These are phyloP conservation scores for Pseudogymnoascus sp. DNA, from an alignment of 2,329 filamentous ascomycete genomes.

Conservation along the genomic window DNA sequence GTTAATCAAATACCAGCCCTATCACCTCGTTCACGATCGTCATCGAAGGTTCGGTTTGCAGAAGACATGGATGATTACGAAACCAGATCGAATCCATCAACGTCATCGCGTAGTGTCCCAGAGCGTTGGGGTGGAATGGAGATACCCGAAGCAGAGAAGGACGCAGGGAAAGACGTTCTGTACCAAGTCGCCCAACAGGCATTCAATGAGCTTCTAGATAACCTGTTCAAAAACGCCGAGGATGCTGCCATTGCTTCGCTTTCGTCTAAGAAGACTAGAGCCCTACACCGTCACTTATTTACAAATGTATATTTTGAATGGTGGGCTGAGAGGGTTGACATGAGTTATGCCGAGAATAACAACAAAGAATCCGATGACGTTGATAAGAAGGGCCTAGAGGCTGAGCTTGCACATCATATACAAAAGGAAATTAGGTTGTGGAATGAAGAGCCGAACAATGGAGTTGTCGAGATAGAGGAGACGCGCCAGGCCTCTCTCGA, in stretches of 20 bases:
- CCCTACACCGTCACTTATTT: constrained; percentile 46
- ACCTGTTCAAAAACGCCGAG: constrained; percentile 75
- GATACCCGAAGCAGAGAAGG: constrained; percentile 70
- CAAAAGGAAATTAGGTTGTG: not conserved
- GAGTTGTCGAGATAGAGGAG: constrained; percentile 24
- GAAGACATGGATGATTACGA: constrained; percentile 66
- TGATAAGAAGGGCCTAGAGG: not conserved
- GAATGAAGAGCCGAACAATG: constrained; percentile 17
- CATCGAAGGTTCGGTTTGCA: constrained; percentile 71
- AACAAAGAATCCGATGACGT: not conserved
- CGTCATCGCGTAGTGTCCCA: constrained; percentile 63
- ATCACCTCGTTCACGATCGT: constrained; percentile 63
- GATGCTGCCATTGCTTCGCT: constrained; percentile 63
- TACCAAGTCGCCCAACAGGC: constrained; percentile 89
- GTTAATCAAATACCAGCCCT: constrained; percentile 21
- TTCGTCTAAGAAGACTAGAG: constrained; percentile 53
- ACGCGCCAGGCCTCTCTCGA: constrained; percentile 23
- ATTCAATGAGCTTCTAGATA: constrained; percentile 85
- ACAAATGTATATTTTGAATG: constrained; percentile 34
- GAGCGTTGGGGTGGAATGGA: constrained; percentile 73
- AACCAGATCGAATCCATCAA: constrained; percentile 62
- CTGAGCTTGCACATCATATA: not conserved
- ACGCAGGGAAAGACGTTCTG: constrained; percentile 66
- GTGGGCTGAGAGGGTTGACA: constrained; percentile 19
- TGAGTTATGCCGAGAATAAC: not conserved